Evolutionary conservation across 495 filamentous ascomycete genomes (phyloP).

Genomic region (Gamarada debralockiae): DNA sequence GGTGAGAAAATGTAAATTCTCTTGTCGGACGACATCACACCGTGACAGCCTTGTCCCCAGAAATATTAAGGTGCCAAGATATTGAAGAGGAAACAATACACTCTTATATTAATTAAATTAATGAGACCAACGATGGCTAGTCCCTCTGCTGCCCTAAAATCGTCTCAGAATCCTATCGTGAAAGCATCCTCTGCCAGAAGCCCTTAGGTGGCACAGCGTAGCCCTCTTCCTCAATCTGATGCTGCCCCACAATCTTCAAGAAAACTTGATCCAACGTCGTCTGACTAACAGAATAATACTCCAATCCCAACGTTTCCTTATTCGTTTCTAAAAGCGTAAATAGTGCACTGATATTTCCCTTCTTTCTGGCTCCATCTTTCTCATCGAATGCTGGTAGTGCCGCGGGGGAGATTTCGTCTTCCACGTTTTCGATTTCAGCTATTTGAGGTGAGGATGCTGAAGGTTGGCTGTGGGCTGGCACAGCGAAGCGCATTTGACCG

Average conservation of each 20-base stretch:
- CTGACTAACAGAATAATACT: slow-evolving; percentile 75
- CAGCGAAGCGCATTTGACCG: slow-evolving; percentile 74
- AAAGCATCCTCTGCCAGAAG: too few relatives aligned
- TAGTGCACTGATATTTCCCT: slow-evolving; percentile 50
- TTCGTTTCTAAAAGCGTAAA: slow-evolving; percentile 68
- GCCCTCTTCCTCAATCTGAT: slow-evolving; percentile 76
- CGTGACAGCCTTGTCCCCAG: too few relatives aligned
- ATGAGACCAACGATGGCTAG: too few relatives aligned
- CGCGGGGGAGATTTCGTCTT: too few relatives aligned
- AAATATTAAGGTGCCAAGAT: too few relatives aligned
- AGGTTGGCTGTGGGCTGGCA: slow-evolving; percentile 41
- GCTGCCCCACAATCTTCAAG: slow-evolving; percentile 70
- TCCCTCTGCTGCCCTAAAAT: too few relatives aligned
- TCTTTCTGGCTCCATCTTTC: slow-evolving; percentile 23
- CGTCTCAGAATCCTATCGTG: too few relatives aligned
- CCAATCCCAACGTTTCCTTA: slow-evolving; percentile 61
- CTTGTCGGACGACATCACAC: too few relatives aligned
- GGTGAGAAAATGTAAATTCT: too few relatives aligned
- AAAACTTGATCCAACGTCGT: slow-evolving; percentile 89
- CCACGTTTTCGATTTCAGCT: slow-evolving; percentile 4
- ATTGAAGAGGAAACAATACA: too few relatives aligned
- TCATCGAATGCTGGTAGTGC: too few relatives aligned
- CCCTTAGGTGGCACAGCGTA: slow-evolving; percentile 24
- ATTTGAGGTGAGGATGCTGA: not conserved
- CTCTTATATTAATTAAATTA: too few relatives aligned